Conservation (phyloP, 1,139 yeast genomes). For the Candida glucosophila region DNA sequence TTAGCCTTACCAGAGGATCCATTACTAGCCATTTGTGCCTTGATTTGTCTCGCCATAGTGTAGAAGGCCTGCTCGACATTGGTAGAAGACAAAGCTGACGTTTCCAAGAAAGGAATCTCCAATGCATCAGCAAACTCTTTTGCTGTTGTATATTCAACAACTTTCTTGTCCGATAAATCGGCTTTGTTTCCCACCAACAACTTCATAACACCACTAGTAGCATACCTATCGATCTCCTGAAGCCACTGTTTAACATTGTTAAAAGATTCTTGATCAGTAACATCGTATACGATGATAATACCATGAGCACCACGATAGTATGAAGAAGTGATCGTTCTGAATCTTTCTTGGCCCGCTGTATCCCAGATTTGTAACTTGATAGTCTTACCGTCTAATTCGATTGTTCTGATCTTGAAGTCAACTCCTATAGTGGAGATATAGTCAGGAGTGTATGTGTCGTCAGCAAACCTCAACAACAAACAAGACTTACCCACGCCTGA, state of each 20-base stretch:
- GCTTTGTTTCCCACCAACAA: conserved; percentile 95
- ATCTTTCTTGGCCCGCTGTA: conserved; percentile 98
- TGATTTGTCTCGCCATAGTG: conserved; percentile 98
- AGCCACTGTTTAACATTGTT: conserved; percentile 98
- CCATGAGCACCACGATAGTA: conserved; percentile 99
- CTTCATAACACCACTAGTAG: conserved; percentile 96
- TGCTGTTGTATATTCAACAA: conserved; percentile 93
- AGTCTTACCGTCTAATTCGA: conserved; percentile 93
- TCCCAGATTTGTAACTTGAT: conserved; percentile 98
- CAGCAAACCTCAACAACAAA: conserved; percentile 89
- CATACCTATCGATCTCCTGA: conserved; percentile 97
- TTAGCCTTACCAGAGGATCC: conserved; percentile 30
- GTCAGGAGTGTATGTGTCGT: conserved; percentile 94
- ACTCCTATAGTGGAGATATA: conserved; percentile 97
- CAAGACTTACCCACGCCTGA: conserved; percentile 99
- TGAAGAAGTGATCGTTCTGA: conserved; percentile 94
- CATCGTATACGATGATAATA: conserved; percentile 94
- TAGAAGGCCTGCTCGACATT: conserved; percentile 97
- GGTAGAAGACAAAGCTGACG: conserved; percentile 91
- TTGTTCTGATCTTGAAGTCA: conserved; percentile 95
- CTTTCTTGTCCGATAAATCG: conserved; percentile 87
- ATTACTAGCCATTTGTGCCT: conserved; percentile 85
- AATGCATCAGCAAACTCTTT: conserved; percentile 96
- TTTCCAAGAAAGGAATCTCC: conserved; percentile 92
- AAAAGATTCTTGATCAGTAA: conserved; percentile 95